These are phyloP conservation scores for Aspergillus sp. DNA, from an alignment of 2,329 filamentous ascomycete species.

Conservation along the genomic window DNA sequence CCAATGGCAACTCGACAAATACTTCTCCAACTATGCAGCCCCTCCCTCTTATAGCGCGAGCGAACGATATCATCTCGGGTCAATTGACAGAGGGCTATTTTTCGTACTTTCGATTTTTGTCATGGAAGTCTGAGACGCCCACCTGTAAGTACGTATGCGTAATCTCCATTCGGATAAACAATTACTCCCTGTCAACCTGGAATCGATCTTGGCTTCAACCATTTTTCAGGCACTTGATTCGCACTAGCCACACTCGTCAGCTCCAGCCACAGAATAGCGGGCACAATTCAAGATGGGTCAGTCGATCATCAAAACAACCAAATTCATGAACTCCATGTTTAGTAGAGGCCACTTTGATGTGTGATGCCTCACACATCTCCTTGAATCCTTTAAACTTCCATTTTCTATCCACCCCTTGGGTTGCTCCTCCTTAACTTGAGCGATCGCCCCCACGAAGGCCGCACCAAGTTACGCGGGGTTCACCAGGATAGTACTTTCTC, in stretches of 20 bases:
- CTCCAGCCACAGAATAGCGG: conserved; percentile 10
- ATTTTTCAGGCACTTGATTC: background rate
- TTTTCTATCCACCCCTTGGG: background rate
- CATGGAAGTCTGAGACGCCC: background rate
- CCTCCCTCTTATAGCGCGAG: background rate
- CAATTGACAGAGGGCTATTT: background rate
- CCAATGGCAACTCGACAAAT: background rate
- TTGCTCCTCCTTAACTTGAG: background rate
- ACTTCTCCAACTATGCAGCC: background rate
- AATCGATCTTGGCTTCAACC: background rate
- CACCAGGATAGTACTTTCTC: background rate
- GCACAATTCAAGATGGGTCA: conserved; percentile 1
- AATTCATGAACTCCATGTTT: background rate
- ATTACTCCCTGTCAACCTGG: background rate
- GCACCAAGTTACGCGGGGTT: conserved; percentile 5
- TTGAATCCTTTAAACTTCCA: background rate
- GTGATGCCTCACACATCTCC: conserved; percentile 1
- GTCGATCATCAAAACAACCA: conserved; percentile 2
- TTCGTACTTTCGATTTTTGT: background rate
- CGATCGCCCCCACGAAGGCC: background rate
- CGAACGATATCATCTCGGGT: background rate
- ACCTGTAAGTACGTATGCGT: background rate
- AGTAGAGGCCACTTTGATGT: background rate
- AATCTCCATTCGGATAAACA: background rate
- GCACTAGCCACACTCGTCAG: conserved; percentile 11